Evolutionary conservation across 2,329 filamentous ascomycete genomes (phyloP).

Genomic region (Epichloe elymi): DNA sequence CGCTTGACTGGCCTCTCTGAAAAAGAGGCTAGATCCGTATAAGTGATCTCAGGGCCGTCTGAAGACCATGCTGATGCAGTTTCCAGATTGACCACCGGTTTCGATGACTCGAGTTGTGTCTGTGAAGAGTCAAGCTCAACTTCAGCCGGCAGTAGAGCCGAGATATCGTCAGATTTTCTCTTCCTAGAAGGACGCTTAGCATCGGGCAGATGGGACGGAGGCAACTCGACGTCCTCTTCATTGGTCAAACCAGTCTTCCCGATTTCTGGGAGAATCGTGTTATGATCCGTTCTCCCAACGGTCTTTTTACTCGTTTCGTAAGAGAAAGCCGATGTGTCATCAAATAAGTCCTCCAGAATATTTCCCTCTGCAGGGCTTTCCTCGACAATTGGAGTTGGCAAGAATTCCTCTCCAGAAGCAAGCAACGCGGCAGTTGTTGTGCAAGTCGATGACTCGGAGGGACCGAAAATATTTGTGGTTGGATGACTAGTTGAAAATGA

Average conservation of each 20-base stretch:
- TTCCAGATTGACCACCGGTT: not conserved
- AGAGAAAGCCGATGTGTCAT: slow-evolving; percentile 19
- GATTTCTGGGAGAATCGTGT: too few species aligned
- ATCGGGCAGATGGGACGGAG: not conserved
- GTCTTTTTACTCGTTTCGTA: slow-evolving; percentile 17
- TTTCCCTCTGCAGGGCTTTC: not conserved
- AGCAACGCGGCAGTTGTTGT: slow-evolving; percentile 11
- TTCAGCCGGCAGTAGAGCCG: slow-evolving; percentile 2
- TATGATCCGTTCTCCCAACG: not conserved
- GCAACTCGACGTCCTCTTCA: not conserved
- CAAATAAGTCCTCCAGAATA: slow-evolving; percentile 5
- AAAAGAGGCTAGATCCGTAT: too few species aligned
- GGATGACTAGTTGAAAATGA: not conserved
- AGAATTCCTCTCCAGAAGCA: slow-evolving; percentile 20
- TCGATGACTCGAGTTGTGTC: not conserved
- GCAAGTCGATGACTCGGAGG: not conserved
- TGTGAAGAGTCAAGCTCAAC: slow-evolving; percentile 1
- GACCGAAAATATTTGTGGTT: not conserved
- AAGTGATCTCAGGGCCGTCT: not conserved
- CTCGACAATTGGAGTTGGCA: slow-evolving; percentile 13
- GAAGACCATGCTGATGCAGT: not conserved
- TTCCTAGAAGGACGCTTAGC: not conserved
- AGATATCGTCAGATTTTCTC: slow-evolving; percentile 4
- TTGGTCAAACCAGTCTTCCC: not conserved
- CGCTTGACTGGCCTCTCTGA: slow-evolving; percentile 16